Conservation (phyloP, 2,329 filamentous ascomycete species). For the Domatiomyces catenatus region DNA sequence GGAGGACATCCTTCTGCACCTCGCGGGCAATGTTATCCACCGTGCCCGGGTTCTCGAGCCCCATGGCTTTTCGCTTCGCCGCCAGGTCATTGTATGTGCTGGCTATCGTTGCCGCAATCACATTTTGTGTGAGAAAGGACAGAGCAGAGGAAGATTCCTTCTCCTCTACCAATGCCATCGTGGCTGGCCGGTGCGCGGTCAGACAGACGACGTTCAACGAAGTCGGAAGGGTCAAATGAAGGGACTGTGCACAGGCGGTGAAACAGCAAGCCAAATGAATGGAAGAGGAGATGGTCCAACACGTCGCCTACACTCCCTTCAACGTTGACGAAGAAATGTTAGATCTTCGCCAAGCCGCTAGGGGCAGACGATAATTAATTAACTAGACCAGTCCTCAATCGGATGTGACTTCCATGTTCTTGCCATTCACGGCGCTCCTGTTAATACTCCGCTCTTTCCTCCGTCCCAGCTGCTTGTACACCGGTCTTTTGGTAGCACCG, state of each 20-base stretch:
- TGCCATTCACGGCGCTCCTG: too few relatives aligned
- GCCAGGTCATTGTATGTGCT: constrained; percentile 71
- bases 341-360: background rate
- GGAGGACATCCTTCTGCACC: constrained; percentile 88
- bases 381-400: too few relatives aligned
- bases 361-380: too few relatives aligned
- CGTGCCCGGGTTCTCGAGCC: constrained; percentile 79
- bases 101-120: constrained; percentile 51
- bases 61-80: constrained; percentile 72
- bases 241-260: background rate
- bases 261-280: constrained; percentile 1
- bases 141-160: constrained; percentile 31
- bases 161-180: constrained; percentile 26
- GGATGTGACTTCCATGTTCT: too few relatives aligned
- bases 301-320: constrained; percentile 7
- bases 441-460: too few relatives aligned
- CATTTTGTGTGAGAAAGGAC: constrained; percentile 59
- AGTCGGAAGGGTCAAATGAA: background rate
- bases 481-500: too few relatives aligned
- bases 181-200: background rate
- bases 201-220: background rate
- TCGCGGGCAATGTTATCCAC: constrained; percentile 81
- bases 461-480: too few relatives aligned
- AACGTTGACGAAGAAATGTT: background rate
- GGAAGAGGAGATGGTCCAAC: constrained; percentile 3